These are phyloP conservation scores for Dovyalis caffra DNA, from an alignment of 345 rosid species.

Conservation along the genomic window DNA sequence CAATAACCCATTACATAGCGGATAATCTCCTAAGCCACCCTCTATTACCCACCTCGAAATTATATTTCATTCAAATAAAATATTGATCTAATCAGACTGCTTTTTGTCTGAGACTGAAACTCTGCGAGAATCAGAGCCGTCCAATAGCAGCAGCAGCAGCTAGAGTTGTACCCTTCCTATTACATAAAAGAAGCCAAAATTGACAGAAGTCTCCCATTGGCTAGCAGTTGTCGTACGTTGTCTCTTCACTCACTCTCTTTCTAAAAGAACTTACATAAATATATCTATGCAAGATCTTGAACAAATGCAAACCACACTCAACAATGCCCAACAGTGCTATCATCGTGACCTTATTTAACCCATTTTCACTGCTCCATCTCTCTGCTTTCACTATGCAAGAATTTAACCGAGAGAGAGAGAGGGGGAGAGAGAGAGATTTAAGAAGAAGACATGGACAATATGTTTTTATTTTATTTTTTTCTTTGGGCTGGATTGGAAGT, in stretches of 20 bases:
- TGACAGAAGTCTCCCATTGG: slow-evolving; percentile 47
- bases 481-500: neutral
- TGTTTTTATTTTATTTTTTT: slow-evolving; percentile 4
- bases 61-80: slow-evolving; percentile 12
- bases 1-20: slow-evolving; percentile 38
- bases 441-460: neutral
- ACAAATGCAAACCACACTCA: slow-evolving; percentile 20
- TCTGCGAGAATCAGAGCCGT: slow-evolving; percentile 54
- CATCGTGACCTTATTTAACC: slow-evolving; percentile 24
- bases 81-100: neutral
- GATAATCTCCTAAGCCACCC: slow-evolving; percentile 28
- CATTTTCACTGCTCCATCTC: slow-evolving; percentile 13
- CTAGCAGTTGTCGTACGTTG: slow-evolving; percentile 37
- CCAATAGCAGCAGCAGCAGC: slow-evolving; percentile 42
- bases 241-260: slow-evolving; percentile 18
- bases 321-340: slow-evolving; percentile 25
- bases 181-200: slow-evolving; percentile 38
- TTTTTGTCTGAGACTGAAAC: slow-evolving; percentile 16
- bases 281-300: slow-evolving; percentile 52
- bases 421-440: slow-evolving; percentile 24
- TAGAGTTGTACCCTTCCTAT: slow-evolving; percentile 26
- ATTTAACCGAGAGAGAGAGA: slow-evolving; percentile 21
- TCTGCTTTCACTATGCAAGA: slow-evolving; percentile 1
- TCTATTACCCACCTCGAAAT: slow-evolving; percentile 44
- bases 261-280: slow-evolving; percentile 37